phyloP scores from a whole-genome alignment of 345 rosid species.

The Sonneratia alba region DNA sequence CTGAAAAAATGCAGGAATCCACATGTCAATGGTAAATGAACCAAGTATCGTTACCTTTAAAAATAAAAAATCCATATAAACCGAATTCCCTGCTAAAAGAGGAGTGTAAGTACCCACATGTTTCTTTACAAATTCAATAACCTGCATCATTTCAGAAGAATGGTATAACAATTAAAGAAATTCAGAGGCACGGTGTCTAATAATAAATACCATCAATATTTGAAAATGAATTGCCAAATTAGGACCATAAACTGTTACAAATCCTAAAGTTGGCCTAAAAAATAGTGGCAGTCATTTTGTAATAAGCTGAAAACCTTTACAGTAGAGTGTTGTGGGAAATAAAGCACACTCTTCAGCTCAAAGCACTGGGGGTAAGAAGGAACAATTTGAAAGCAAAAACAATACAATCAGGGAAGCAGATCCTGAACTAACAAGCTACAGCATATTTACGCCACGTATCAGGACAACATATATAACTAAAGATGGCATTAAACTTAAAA shows the following conservation, averaged over 20 bases:
- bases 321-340: not conserved
- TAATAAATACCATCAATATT: not conserved
- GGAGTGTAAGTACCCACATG: constrained; percentile 56
- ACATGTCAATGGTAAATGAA: not conserved
- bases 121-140: constrained; percentile 56
- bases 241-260: not conserved
- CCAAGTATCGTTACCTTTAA: constrained; percentile 42
- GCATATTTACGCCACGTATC: not conserved
- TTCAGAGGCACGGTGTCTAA: not conserved
- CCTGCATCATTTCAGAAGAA: constrained; percentile 40
- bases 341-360: not conserved
- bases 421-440: not conserved
- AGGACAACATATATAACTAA: not conserved
- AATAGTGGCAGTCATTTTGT: not conserved
- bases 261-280: not conserved
- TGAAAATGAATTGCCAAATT: not conserved
- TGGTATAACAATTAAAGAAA: not conserved
- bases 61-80: constrained; percentile 65
- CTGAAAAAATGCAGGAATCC: not conserved
- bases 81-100: constrained; percentile 75
- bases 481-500: no score
- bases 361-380: not conserved
- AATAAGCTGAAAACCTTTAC: not conserved
- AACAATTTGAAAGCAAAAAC: not conserved
- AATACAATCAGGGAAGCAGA: not conserved